Percentiles rank a stretch among this genome's conserved stretches.
phyloP scores from a whole-genome alignment of 1,284 basidiomycete species.

The Testicularia cyperi region DNA sequence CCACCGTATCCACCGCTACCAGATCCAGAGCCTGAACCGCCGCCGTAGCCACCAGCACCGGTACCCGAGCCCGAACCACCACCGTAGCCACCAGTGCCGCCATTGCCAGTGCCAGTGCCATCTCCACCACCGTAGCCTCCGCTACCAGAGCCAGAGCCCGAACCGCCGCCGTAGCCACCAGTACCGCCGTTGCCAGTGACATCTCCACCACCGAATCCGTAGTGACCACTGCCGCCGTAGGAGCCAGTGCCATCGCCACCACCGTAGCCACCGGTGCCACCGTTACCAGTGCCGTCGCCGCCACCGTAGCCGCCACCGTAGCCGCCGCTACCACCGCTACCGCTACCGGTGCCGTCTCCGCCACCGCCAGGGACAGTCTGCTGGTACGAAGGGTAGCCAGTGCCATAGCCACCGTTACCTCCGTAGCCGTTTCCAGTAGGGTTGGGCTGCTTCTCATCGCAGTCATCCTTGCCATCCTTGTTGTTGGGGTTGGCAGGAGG shows the following conservation, averaged over 20 bases:
- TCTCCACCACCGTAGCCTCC: neutral
- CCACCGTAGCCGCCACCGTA: neutral
- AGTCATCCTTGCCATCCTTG: neutral
- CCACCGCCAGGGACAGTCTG: too few relatives aligned
- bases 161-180: neutral
- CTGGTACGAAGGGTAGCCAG: neutral
- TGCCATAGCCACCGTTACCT: neutral
- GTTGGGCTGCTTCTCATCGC: neutral
- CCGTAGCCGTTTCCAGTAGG: neutral
- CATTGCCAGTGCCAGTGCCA: constrained; percentile 1
- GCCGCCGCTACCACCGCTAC: neutral
- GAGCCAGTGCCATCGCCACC: neutral
- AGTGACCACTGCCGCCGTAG: neutral
- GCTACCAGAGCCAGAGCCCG: neutral
- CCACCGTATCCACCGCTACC: too few relatives aligned
- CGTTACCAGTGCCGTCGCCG: neutral
- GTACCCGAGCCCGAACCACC: neutral
- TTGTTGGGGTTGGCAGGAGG: too few relatives aligned
- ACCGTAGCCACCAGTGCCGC: neutral
- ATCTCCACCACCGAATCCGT: too few relatives aligned
- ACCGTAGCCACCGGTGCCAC: neutral
- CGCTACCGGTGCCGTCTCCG: neutral
- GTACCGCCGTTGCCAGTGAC: neutral
- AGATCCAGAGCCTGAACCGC: neutral
- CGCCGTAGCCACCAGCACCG: neutral